phyloP scores from a whole-genome alignment of 192 early-diverging fungal genomes.

The Borealophlyctis nickersoniae region DNA sequence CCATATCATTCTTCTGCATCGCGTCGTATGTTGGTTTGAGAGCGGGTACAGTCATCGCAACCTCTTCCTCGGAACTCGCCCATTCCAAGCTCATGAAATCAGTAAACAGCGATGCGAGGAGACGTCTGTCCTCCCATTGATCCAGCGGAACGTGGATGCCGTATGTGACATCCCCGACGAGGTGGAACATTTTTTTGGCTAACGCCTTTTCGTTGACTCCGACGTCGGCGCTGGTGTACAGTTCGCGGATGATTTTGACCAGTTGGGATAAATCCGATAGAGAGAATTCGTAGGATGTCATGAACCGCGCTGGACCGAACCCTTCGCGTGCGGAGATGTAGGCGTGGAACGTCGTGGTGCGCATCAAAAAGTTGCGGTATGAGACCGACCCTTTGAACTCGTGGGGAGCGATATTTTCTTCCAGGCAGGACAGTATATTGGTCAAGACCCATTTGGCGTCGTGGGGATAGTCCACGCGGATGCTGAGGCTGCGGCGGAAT shows the following conservation, averaged over 20 bases:
- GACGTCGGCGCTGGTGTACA: not conserved
- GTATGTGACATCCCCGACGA: conserved; percentile 8
- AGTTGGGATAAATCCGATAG: not conserved
- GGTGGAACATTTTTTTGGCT: not conserved
- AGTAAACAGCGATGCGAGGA: conserved; percentile 7
- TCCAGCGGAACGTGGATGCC: not conserved
- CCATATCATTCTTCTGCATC: conserved; percentile 4
- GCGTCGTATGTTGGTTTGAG: conserved; percentile 7
- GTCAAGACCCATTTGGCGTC: conserved; percentile 4
- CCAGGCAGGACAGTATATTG: not conserved
- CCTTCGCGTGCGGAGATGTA: not conserved
- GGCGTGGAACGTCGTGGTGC: conserved; percentile 12
- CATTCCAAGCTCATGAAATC: conserved; percentile 1
- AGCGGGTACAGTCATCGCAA: not conserved
- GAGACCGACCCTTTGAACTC: conserved; percentile 16
- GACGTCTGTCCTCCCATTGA: not conserved
- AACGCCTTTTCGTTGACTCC: not conserved
- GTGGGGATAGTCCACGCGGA: not conserved
- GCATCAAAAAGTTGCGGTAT: conserved; percentile 13
- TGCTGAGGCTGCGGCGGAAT: not conserved
- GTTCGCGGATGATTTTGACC: not conserved
- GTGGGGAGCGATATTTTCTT: conserved; percentile 18
- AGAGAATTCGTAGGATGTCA: not conserved
- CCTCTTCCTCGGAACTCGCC: not conserved
- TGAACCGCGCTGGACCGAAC: not conserved